Conservation (phyloP, 164 flowering plant species). For the Magnolia officinalis region DNA sequence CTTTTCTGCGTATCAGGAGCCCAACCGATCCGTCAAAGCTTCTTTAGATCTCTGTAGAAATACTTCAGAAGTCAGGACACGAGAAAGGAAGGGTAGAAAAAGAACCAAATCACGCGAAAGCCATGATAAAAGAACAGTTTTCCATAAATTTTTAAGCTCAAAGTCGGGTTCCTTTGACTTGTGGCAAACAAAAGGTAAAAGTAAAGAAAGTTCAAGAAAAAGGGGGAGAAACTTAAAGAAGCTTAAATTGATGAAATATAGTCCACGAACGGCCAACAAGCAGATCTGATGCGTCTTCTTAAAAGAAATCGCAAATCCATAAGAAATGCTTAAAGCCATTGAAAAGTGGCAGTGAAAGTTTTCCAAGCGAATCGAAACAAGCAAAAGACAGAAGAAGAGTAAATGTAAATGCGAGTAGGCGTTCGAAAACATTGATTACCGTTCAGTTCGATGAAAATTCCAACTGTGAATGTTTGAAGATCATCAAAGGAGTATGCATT, state of each 20-base stretch:
- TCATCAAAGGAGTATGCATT: neutral
- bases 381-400: neutral
- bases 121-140: slow-evolving; percentile 1
- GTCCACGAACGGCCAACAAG: neutral
- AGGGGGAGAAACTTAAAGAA: neutral
- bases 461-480: neutral
- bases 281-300: neutral
- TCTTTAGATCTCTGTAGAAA: slow-evolving; percentile 11
- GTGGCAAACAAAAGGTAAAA: neutral
- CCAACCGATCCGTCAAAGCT: neutral
- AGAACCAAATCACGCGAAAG: slow-evolving; percentile 5
- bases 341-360: neutral
- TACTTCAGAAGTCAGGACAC: slow-evolving; percentile 9
- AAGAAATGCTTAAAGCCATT: neutral
- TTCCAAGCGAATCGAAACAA: neutral
- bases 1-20: slow-evolving; percentile 2
- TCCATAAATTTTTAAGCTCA: too few species aligned
- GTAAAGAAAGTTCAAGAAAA: neutral
- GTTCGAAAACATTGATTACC: neutral
- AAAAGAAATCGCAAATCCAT: neutral
- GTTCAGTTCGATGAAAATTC: neutral
- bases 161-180: slow-evolving; percentile 1
- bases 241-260: neutral
- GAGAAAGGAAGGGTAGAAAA: neutral
- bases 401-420: neutral